phyloP scores from a whole-genome alignment of 371 early-diverging fungal genomes.

The Mortierella sp. region DNA sequence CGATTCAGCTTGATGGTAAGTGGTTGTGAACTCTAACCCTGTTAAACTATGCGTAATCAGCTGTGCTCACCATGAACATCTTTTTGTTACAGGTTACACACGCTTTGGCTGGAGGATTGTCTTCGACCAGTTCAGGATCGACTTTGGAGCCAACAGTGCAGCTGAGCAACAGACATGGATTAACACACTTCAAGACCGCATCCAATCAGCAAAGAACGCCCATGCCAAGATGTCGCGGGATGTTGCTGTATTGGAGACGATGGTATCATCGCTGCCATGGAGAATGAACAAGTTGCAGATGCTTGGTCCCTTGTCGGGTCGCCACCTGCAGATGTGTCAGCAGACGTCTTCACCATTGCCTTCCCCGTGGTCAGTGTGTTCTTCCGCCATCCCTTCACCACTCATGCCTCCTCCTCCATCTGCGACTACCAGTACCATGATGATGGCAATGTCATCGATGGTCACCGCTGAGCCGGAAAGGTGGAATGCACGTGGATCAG shows the following conservation, averaged over 20 bases:
- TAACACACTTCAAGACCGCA: constrained; percentile 26
- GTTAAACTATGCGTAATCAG: too few species aligned
- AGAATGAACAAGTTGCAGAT: constrained; percentile 8
- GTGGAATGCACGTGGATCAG: constrained; percentile 19
- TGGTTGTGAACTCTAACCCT: not conserved
- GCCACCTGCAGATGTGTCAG: constrained; percentile 6
- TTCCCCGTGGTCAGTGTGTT: constrained; percentile 40
- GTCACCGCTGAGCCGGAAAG: constrained; percentile 20
- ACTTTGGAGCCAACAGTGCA: constrained; percentile 31
- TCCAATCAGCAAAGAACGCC: constrained; percentile 30
- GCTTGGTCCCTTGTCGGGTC: not conserved
- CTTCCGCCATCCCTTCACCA: constrained; percentile 37
- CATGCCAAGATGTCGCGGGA: constrained; percentile 15
- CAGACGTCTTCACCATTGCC: constrained; percentile 19
- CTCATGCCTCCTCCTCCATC: constrained; percentile 33
- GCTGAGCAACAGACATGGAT: constrained; percentile 40
- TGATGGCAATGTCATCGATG: constrained; percentile 37
- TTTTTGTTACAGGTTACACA: constrained; percentile 29
- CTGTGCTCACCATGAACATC: too few species aligned
- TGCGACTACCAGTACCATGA: constrained; percentile 24
- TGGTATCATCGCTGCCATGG: constrained; percentile 41
- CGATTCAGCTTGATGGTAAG: constrained; percentile 51
- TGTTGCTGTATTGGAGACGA: constrained; percentile 9
- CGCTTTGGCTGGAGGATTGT: constrained; percentile 41
- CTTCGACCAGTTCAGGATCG: constrained; percentile 42